Percentiles rank a stretch among this genome's conserved stretches.
These are phyloP conservation scores for Theileria parva DNA, from an alignment of 169 alveolate species.

Conservation along the genomic window DNA sequence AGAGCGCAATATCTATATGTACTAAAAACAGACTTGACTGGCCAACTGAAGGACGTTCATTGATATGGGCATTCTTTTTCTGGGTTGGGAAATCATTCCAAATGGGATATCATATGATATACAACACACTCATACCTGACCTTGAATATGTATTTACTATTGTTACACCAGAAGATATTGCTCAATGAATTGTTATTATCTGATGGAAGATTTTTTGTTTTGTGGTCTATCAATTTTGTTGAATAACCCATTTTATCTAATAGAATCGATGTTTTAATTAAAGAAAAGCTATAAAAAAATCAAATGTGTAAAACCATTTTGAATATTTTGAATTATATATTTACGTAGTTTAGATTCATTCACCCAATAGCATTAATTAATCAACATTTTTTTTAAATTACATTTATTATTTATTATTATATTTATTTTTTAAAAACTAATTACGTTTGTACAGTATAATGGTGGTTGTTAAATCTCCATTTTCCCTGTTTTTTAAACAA, in stretches of 20 bases:
- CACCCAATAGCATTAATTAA: not conserved
- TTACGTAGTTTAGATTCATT: not conserved
- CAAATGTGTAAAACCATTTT: not conserved
- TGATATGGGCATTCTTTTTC: not conserved
- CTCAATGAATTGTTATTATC: not conserved
- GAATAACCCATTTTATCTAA: not conserved
- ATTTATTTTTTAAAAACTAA: not conserved
- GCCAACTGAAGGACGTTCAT: slow-evolving; percentile 26
- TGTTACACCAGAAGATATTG: not conserved
- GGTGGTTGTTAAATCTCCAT: slow-evolving; percentile 40
- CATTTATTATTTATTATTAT: not conserved
- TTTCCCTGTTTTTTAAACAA: slow-evolving; percentile 24
- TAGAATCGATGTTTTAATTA: not conserved
- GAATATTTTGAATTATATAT: not conserved
- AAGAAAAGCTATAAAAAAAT: not conserved
- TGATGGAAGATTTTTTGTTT: not conserved
- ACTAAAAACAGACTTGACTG: slow-evolving; percentile 11
- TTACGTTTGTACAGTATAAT: slow-evolving; percentile 1
- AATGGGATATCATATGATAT: not conserved
- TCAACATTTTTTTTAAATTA: not conserved
- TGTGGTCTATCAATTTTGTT: not conserved
- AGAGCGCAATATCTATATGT: not conserved
- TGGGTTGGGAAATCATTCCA: slow-evolving; percentile 2
- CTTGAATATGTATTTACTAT: not conserved
- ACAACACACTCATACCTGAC: not conserved